Conservation (phyloP, 2,329 filamentous ascomycete species). For the Xylaria hypoxylon region DNA sequence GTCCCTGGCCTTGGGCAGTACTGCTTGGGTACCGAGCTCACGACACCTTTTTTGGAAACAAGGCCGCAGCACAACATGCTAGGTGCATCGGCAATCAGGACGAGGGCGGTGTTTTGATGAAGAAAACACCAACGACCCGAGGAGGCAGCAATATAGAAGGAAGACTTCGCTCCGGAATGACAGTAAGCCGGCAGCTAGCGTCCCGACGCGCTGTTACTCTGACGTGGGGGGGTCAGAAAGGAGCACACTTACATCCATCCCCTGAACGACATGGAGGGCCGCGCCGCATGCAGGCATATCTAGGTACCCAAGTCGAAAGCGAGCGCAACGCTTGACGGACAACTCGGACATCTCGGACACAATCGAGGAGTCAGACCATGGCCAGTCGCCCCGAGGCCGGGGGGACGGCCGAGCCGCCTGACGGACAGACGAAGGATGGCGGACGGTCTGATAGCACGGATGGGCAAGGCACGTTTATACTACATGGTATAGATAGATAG, state of each 20-base stretch:
- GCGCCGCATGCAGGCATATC: slow-evolving; percentile 19
- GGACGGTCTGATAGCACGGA: slow-evolving; percentile 14
- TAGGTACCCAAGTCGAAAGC: neutral
- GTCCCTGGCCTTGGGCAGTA: no score
- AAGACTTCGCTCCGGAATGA: slow-evolving; percentile 19
- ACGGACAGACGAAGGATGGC: neutral
- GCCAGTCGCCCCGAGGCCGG: slow-evolving; percentile 20
- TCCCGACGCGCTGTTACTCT: slow-evolving; percentile 33
- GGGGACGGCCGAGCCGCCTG: slow-evolving; percentile 23
- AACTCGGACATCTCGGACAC: slow-evolving; percentile 23
- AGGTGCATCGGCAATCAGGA: slow-evolving; percentile 3
- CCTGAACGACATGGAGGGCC: slow-evolving; percentile 12
- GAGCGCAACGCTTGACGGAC: slow-evolving; percentile 13
- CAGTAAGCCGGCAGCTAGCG: slow-evolving; percentile 28
- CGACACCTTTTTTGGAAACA: slow-evolving; percentile 20
- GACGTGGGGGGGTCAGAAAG: slow-evolving; percentile 20
- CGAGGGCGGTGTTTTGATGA: slow-evolving; percentile 11
- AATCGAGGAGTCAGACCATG: slow-evolving; percentile 20
- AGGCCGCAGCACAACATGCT: slow-evolving; percentile 1
- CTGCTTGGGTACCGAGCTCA: slow-evolving; percentile 15
- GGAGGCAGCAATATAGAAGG: slow-evolving; percentile 9
- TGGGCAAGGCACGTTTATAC: neutral
- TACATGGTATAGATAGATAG: neutral
- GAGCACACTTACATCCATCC: neutral
- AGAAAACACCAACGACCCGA: slow-evolving; percentile 8